Evolutionary conservation across 352 stramenopile species (phyloP), one percentile per base, ranked within the genome.

Genomic region (Phytophthora rubi): DNA sequence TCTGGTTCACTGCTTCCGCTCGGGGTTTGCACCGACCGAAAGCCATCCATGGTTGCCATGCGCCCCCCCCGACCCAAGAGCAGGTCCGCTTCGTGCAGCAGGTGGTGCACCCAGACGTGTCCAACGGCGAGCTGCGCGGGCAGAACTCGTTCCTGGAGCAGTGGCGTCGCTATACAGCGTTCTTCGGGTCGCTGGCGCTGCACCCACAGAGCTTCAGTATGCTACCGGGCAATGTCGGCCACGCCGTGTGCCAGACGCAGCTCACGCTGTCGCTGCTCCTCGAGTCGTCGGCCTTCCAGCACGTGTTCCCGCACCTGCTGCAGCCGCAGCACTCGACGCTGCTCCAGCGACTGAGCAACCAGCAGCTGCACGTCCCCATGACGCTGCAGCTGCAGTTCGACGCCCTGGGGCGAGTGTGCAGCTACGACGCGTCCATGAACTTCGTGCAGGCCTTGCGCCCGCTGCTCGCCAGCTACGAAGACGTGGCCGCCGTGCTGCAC

Each of bases 61-160:
- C 23, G 1, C 53, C 2, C 18, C 18, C 44, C 37, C 8, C 53
- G n/a, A 13, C 0, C 6, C 56, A 66, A 57, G 65, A 66, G 32
- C 73, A 77, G 28, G 51, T 75, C 26, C 30, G 28, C 16, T 80
- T 80, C 32, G 56, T 77, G 7, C 65, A 75, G 37, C 47, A 62
- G 35, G 37, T n/a, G 2, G 51, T 68, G 6, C 62, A 65, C 18
- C 28, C 49, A 7, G 39, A 76, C 10, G 47, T 76, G 1, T 30
- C 16, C 13, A 57, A 69, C 33, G 69, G 69, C 15, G 39, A 65
- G 8, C 21, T 68, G 12, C 45, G 49, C 12, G 72, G 68, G 0
- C 72, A 65, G 15, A 79, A 71, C 32, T 32, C 59, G n/a, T 70
- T 80, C 26, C 37, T 77, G 10, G 72, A 80, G 47, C 72, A 75